These are phyloP conservation scores for Cadophora sp. DNA, from an alignment of 2,329 filamentous ascomycete species.

Conservation along the genomic window DNA sequence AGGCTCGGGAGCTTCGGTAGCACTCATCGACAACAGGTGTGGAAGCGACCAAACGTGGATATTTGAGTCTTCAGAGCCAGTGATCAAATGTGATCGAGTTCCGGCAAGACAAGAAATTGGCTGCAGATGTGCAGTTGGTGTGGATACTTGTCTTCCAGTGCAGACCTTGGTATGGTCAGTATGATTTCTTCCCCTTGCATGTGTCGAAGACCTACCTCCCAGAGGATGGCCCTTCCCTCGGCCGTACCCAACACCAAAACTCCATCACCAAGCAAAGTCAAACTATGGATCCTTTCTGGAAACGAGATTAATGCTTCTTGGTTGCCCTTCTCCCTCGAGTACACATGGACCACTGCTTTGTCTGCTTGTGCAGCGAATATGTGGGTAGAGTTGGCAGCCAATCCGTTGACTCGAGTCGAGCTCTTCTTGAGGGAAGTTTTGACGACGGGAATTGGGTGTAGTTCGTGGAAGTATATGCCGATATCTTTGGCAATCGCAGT, in stretches of 20 bases:
- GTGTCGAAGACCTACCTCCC: conserved; percentile 74
- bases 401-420: conserved; percentile 76
- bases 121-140: conserved; percentile 80
- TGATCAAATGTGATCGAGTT: conserved; percentile 75
- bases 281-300: conserved; percentile 81
- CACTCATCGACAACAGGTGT: conserved; percentile 68
- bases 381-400: conserved; percentile 82
- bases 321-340: conserved; percentile 80
- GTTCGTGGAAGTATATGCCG: conserved; percentile 84
- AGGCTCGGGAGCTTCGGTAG: conserved; percentile 68
- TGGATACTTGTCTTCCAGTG: conserved; percentile 78
- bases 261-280: conserved; percentile 72
- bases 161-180: conserved; percentile 58
- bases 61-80: conserved; percentile 85
- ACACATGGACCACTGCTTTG: conserved; percentile 93
- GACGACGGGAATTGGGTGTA: conserved; percentile 78
- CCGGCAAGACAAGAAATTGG: conserved; percentile 77
- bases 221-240: conserved; percentile 85
- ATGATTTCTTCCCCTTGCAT: conserved; percentile 8
- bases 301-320: conserved; percentile 91
- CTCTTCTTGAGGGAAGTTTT: conserved; percentile 90
- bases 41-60: conserved; percentile 91
- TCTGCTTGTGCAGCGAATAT: conserved; percentile 91
- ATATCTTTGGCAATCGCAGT: conserved; percentile 77
- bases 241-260: conserved; percentile 82